Evolutionary conservation across 345 rosid species (phyloP), one percentile per base, ranked within the genome.

Genomic region (Pugionium cornutum): DNA sequence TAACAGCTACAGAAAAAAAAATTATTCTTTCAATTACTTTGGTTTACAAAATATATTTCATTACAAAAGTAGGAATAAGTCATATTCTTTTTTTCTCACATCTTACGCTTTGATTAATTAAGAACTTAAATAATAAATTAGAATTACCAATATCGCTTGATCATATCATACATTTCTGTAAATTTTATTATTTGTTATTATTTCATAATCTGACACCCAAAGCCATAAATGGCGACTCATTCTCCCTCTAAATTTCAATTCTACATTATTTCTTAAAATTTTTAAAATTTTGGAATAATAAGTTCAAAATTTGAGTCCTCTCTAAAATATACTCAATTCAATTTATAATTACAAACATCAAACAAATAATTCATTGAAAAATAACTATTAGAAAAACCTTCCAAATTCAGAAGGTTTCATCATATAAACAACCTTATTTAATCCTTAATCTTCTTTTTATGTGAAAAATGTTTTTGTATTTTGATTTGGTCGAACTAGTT

Each of bases 41-140:
- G 11, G 8, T 44, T 25, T 31, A 54, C 34, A 61, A 42, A 33
- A 26, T 42, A 27, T 53, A 61, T 43, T n/a, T 10, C 26, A 53
- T 61, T 67, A 49, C 28, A 51, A 44, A 60, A 18, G 41, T 35
- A 34, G 45, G 61, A 69, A 61, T 48, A 61, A 44, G 74, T 44
- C 67, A n/a, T 61, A 41, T 41, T 7, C 2, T 7, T 44, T 43
- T 28, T 36, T 18, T 18, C 6, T 25, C 8, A 53, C 29, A 53
- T 42, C 26, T 1, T 33, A 69, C 62, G 31, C 44, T 46, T 52
- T 41, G 34, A 47, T 54, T 62, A 30, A 36, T 53, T 37, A 53
- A 45, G 7, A 37, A 45, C 36, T 2, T 29, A 11, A 30, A 46
- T 7, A 46, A 1, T 18, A 70, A 62, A 42, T 26, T 35, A 32